Evolutionary conservation across 495 filamentous ascomycete genomes (phyloP), one percentile per base, ranked within the genome.

Genomic region (Penicillium paradoxum): DNA sequence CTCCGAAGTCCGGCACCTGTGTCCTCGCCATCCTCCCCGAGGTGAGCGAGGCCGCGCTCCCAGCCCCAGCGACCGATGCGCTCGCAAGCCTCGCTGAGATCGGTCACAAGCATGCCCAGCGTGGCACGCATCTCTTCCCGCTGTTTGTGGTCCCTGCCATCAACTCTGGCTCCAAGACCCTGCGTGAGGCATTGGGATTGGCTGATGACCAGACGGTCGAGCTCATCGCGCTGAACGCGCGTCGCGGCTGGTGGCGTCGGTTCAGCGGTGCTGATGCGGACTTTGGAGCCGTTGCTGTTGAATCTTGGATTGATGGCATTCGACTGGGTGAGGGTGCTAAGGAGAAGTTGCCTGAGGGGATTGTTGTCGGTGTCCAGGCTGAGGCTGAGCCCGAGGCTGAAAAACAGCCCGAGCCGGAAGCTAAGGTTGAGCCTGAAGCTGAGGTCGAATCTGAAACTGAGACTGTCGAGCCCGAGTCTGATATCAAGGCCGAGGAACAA

Each of bases 241-340:
- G 89, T 57, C 78, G 90, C 32, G 82, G 83, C 19, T 97, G 93
- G 95, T 95, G 84, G 79, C 83, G 87, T 54, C 82, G 78, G 33
- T 95, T 86, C 59, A 71, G 77, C 32, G 79, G 84, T 19, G 62
- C 62, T 6, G 69, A 71, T 36, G 45, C 19, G 32, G 73, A 76
- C 49, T 88, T 83, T 54, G 76, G 74, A 10, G 63, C 78, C 27
- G 75, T 76, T 29, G 76, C 77, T 9, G 70, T 97, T 32, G 90
- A 95, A 68, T 73, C 75, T 47, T 97, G 91, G 91, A 78, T 97
- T 55, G 93, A 98, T 66, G 80, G 79, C 3, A 89, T 97, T 56
- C 81, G 87, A 21, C 74, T 98, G 64, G 89, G 91, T 40, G 95
- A 96, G 58, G 86, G 87, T 6, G 66, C 78, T 18, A 96, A 91